phyloP scores from a whole-genome alignment of 1,284 basidiomycete genomes.

The Tetrapyrgos nigripes region DNA sequence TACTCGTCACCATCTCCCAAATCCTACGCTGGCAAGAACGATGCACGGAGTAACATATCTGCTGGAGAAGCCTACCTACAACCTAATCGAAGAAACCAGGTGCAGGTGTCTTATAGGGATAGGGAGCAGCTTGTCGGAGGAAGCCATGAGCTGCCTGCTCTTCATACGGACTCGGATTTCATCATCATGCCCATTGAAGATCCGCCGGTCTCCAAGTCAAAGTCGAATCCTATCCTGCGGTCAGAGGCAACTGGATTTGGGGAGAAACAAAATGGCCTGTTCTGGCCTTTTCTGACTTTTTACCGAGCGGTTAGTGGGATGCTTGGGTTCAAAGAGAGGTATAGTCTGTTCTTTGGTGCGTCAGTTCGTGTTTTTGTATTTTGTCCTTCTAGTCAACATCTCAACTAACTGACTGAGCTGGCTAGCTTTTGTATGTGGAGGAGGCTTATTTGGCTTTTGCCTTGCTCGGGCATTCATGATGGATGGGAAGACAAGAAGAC shows the following conservation, averaged over 20 bases:
- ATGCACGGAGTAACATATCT: background rate
- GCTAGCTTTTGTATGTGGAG: slow-evolving; percentile 30
- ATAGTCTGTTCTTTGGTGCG: slow-evolving; percentile 28
- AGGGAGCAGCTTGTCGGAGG: background rate
- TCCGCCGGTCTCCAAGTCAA: no score
- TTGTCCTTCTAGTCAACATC: background rate
- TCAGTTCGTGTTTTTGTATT: background rate
- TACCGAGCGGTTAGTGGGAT: slow-evolving; percentile 31
- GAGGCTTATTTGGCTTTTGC: slow-evolving; percentile 31
- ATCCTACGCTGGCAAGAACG: no score
- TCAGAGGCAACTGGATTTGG: background rate
- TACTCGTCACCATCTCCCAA: no score
- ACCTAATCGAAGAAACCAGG: background rate
- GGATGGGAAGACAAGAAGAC: slow-evolving; percentile 11
- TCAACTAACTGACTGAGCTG: background rate
- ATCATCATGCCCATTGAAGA: background rate
- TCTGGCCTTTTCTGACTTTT: slow-evolving; percentile 7
- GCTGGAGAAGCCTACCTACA: background rate
- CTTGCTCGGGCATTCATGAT: slow-evolving; percentile 28
- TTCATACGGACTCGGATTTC: no score
- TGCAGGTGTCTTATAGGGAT: no score
- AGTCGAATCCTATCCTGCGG: background rate
- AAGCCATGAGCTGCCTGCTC: background rate
- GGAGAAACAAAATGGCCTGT: background rate
- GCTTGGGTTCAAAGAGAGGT: slow-evolving; percentile 31